These are phyloP conservation scores for Sanghuangporus weigelae DNA, from an alignment of 1,284 basidiomycete species.

Conservation along the genomic window DNA sequence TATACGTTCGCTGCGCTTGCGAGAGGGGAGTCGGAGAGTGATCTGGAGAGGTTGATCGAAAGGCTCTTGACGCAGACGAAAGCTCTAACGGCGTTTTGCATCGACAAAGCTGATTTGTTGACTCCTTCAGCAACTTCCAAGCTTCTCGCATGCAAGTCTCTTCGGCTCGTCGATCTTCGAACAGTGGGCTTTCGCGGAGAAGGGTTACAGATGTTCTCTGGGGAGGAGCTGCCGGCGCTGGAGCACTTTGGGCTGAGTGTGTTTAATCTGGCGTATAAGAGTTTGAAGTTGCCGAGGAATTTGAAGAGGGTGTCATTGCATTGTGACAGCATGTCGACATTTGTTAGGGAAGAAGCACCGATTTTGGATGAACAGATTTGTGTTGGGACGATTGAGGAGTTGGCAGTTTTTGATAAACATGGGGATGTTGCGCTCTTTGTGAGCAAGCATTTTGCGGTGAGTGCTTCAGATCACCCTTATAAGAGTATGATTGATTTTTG, in stretches of 20 bases:
- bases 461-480: neutral
- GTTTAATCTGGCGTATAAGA: constrained; percentile 6
- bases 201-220: neutral
- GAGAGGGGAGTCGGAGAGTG: neutral
- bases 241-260: constrained; percentile 3
- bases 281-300: neutral
- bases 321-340: constrained; percentile 2
- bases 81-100: neutral
- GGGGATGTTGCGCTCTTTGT: constrained; percentile 2
- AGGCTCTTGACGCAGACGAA: neutral
- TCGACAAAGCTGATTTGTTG: constrained; percentile 3
- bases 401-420: neutral
- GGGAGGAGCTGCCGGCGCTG: neutral
- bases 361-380: neutral
- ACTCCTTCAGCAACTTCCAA: neutral
- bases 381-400: neutral
- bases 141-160: neutral
- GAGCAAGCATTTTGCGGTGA: neutral
- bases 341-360: neutral
- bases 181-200: neutral
- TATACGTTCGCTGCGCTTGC: constrained; percentile 1
- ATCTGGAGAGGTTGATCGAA: neutral
- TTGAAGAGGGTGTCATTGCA: neutral
- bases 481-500: neutral
- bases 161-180: neutral